These are phyloP conservation scores for Dactylis glomerata DNA, from an alignment of 176 grass and related monocot species.

Conservation along the genomic window DNA sequence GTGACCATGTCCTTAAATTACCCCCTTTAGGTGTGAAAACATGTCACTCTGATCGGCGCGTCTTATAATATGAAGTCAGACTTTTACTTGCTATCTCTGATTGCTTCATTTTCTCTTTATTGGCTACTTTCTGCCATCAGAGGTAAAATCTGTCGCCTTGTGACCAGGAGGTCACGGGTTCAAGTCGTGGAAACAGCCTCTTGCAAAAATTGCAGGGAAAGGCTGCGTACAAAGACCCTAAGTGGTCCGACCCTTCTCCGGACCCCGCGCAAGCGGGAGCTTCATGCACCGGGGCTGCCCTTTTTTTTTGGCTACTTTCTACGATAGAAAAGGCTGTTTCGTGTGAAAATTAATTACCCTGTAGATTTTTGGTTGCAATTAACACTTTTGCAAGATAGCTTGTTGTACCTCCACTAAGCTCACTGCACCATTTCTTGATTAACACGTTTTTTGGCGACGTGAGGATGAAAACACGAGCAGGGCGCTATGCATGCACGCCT, in stretches of 20 bases:
- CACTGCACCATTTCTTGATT: not conserved
- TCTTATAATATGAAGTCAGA: not conserved
- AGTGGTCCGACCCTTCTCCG: no score
- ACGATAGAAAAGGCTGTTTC: not conserved
- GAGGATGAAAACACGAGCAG: not conserved
- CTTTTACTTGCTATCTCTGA: not conserved
- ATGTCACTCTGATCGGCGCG: not conserved
- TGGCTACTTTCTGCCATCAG: not conserved
- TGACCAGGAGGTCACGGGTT: no score
- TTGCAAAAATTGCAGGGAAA: no score
- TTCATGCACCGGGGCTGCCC: no score
- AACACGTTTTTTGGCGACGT: not conserved
- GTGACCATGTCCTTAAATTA: not conserved
- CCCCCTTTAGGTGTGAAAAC: not conserved
- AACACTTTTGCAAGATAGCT: not conserved
- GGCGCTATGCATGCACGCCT: not conserved
- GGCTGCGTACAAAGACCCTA: no score
- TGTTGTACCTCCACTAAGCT: not conserved
- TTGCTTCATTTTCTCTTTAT: not conserved
- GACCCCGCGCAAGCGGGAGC: no score
- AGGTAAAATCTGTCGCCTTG: no score
- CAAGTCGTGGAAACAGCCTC: no score
- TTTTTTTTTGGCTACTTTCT: not conserved
- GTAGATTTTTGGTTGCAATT: not conserved
- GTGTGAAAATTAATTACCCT: not conserved